phyloP scores from a whole-genome alignment of 345 rosid species.

The sweet orange (Citrus sinensis) region DVS_A1.0 CM039168.1:27653501-27654000 shows the following conservation, averaged over 20 bases:
- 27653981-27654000: constrained; percentile 81
- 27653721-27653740: constrained; percentile 78
- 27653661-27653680: constrained; percentile 57
- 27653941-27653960: constrained; percentile 90
- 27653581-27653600: not conserved
- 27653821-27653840: not conserved
- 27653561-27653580: not conserved
- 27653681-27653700: constrained; percentile 96
- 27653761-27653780: constrained; percentile 45
- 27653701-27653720: constrained; percentile 91
- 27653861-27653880: not conserved
- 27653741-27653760: constrained; percentile 98
- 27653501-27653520: not conserved
- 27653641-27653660: not conserved
- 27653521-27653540: not conserved
- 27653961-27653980: constrained; percentile 89
- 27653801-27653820: constrained; percentile 6
- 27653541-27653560: not conserved
- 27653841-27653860: not conserved
- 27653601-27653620: not conserved
- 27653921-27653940: constrained; percentile 92
- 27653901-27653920: constrained; percentile 98
- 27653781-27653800: constrained; percentile 14
- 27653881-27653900: constrained; percentile 13
- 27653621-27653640: not conserved